Percentiles rank a stretch among this genome's conserved stretches.
phyloP scores from a whole-genome alignment of 169 alveolate species.

The Babesia ovis region DNA sequence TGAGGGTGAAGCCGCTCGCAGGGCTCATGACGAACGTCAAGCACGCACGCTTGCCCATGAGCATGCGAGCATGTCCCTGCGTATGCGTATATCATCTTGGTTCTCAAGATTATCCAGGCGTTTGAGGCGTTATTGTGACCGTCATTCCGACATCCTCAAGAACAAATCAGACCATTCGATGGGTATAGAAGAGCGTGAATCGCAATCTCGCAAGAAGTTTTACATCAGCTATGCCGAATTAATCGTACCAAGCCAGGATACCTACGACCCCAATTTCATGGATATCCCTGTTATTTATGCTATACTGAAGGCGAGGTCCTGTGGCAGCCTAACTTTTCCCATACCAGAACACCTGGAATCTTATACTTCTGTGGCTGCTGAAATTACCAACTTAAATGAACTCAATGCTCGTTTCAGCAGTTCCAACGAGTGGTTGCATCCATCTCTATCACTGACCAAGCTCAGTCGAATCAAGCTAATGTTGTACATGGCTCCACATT shows the following conservation, averaged over 20 bases:
- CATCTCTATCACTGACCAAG: constrained; percentile 62
- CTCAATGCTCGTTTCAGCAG: constrained; percentile 40
- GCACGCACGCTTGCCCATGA: not conserved
- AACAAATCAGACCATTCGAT: not conserved
- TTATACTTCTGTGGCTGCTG: not conserved
- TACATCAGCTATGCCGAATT: constrained; percentile 58
- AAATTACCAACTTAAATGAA: not conserved
- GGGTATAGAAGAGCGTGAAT: constrained; percentile 1
- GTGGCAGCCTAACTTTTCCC: not conserved
- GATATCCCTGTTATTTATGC: constrained; percentile 46
- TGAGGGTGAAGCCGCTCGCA: constrained; percentile 12
- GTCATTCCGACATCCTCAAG: not conserved
- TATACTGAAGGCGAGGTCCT: not conserved
- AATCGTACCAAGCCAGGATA: constrained; percentile 52
- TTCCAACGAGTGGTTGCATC: constrained; percentile 62
- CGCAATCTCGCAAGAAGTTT: constrained; percentile 31
- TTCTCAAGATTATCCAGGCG: not conserved
- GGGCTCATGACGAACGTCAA: not conserved
- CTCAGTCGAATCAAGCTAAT: constrained; percentile 57
- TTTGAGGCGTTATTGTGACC: constrained; percentile 11
- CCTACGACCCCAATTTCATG: constrained; percentile 53
- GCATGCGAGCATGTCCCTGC: not conserved
- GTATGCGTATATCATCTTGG: constrained; percentile 8
- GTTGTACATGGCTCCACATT: constrained; percentile 62
- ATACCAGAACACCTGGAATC: not conserved